Evolutionary conservation across 305 asterid species (phyloP).

Genomic region (Nicotiana rustica): DNA sequence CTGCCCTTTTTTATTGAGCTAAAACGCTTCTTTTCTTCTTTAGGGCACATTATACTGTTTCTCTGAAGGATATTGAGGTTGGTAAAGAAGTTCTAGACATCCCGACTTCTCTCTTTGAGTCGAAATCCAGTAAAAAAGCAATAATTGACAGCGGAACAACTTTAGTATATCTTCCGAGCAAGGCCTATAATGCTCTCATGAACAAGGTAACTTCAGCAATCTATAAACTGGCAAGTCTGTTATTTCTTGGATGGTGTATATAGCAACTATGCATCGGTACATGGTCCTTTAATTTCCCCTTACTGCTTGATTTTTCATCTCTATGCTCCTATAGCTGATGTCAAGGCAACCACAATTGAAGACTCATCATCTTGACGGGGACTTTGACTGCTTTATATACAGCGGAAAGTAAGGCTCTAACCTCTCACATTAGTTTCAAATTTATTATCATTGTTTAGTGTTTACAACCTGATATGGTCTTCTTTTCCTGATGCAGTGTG

Average conservation of each 20-base stretch:
- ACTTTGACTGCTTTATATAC: constrained; percentile 70
- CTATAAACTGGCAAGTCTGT: background rate
- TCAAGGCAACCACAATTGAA: constrained; percentile 63
- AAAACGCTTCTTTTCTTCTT: background rate
- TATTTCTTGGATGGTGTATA: background rate
- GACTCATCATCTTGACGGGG: constrained; percentile 58
- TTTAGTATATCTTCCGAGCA: constrained; percentile 72
- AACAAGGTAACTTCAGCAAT: constrained; percentile 37
- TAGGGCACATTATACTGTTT: constrained; percentile 77
- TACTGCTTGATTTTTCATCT: constrained; percentile 8
- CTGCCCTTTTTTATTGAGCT: no score
- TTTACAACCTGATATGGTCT: background rate
- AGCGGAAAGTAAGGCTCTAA: constrained; percentile 49
- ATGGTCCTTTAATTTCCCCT: background rate
- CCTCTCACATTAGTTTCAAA: background rate
- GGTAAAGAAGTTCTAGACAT: constrained; percentile 65
- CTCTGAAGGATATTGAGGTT: constrained; percentile 66
- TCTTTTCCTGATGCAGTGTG: constrained; percentile 37
- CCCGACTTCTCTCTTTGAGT: constrained; percentile 60
- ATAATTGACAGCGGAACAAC: constrained; percentile 86
- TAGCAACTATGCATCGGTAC: background rate
- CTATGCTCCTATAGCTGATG: constrained; percentile 46
- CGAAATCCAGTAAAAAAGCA: constrained; percentile 52
- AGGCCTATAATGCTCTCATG: constrained; percentile 68
- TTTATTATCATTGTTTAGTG: background rate